Base-by-base conservation (phyloP, 257 asterid genomes). In the Schizonepeta tenuifolia region DNA sequence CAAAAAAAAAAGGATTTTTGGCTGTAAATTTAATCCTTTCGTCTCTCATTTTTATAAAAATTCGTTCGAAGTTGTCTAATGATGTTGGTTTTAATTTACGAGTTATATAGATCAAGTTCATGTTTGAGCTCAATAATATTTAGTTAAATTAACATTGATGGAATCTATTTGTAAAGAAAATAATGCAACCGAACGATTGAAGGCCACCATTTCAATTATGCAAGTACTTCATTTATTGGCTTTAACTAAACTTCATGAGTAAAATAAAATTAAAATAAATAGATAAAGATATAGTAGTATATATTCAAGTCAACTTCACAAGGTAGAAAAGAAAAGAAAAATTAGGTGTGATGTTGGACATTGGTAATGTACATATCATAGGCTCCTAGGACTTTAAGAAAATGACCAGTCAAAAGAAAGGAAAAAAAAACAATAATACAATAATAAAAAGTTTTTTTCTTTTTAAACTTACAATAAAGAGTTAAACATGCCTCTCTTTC, bases 201-300 rank as follows among this genome's bases (percentile, higher is more conserved):
- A 63, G 17, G 28, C 71, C 71, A 66, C 71, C 47, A n/a, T 59
- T 59, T 20, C 69, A 59, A 36, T 20, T 36, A 24, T 44, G 43
- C 53, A 31, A 35, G 38, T 7, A 8, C 28, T 59, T 58, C 69
- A 58, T 44, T 59, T 59, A 71, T 71, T 59, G 61, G 46, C 38
- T 4, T 11, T 5, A 31, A 50, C 36, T 71, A n/a, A 41, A 43
- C 2, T 56, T 22, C 18, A 50, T 7, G 11, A 7, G 24, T 50
- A 1, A 13, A 11, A 13, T 43, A 12, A 38, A 1, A 24, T 24
- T 1, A 1, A 24, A 24, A 36, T 36, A 8, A 36, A 36, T 6
- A 36, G 1, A 6, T 36, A 36, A 41, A n/a, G n/a, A n/a, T n/a
- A n/a, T n/a, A n/a, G n/a, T n/a, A n/a, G 9, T 41, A 47, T 15